phyloP scores from a whole-genome alignment of 805 yeast species.

The Wickerhamomyces subpelliculosus region DNA sequence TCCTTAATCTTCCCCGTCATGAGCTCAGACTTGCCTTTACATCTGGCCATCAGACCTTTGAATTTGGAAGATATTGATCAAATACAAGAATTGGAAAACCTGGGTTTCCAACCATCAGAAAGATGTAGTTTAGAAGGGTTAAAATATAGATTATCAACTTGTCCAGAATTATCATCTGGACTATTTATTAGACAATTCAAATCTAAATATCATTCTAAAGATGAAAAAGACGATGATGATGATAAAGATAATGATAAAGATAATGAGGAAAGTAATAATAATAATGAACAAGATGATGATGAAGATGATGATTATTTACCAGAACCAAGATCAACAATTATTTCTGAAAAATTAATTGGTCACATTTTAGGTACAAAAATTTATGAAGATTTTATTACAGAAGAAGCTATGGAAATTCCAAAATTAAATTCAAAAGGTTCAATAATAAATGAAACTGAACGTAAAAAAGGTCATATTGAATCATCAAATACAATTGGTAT shows the following conservation, averaged over 20 bases:
- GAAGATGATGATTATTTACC: constrained; percentile 23
- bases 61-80: constrained; percentile 65
- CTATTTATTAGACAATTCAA: constrained; percentile 67
- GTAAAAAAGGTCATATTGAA: constrained; percentile 61
- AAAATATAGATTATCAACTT: constrained; percentile 62
- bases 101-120: constrained; percentile 66
- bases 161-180: constrained; percentile 91
- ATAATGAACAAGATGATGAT: constrained; percentile 12
- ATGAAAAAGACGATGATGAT: constrained; percentile 21
- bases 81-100: constrained; percentile 52
- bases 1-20: constrained; percentile 7
- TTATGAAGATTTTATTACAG: constrained; percentile 40
- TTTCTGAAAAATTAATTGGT: constrained; percentile 64
- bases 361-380: constrained; percentile 78
- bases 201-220: constrained; percentile 10
- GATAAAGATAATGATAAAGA: constrained; percentile 20
- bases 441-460: constrained; percentile 12
- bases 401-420: constrained; percentile 57
- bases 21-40: constrained; percentile 43
- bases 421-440: constrained; percentile 21
- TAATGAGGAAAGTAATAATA: constrained; percentile 8
- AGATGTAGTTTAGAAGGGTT: constrained; percentile 59
- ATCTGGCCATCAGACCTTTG: constrained; percentile 68
- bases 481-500: constrained; percentile 67
- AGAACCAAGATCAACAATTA: constrained; percentile 29